A percentile compares a stretch with the other conserved stretches of the same genome.
phyloP scores from a whole-genome alignment of 352 stramenopile genomes.

The Saprolegnia parasitica region DNA sequence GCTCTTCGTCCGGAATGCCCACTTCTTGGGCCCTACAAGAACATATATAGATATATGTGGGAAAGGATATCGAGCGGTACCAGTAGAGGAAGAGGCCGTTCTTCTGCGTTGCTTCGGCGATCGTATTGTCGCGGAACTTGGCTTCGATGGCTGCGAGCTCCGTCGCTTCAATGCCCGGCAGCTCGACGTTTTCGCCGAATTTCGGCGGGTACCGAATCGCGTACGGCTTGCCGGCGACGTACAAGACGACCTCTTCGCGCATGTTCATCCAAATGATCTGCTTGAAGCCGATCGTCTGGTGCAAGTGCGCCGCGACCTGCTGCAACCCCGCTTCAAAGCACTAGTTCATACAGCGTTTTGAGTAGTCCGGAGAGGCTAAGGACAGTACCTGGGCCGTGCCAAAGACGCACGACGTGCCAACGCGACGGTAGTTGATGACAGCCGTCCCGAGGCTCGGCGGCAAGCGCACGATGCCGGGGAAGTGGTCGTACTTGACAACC shows the following conservation, averaged over 20 bases:
- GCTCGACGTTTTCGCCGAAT: slow-evolving; percentile 36
- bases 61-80: not conserved
- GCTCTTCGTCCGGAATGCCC: slow-evolving; percentile 12
- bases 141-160: slow-evolving; percentile 34
- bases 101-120: slow-evolving; percentile 24
- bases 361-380: not conserved
- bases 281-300: slow-evolving; percentile 31
- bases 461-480: slow-evolving; percentile 5
- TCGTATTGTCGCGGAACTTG: slow-evolving; percentile 36
- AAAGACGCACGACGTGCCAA: slow-evolving; percentile 9
- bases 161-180: slow-evolving; percentile 32
- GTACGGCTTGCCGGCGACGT: slow-evolving; percentile 36
- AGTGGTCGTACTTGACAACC: slow-evolving; percentile 15
- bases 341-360: too few species aligned
- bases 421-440: slow-evolving; percentile 22
- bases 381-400: not conserved
- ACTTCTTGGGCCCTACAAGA: slow-evolving; percentile 14
- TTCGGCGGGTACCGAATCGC: slow-evolving; percentile 32
- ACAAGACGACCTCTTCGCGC: slow-evolving; percentile 37
- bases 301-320: slow-evolving; percentile 56
- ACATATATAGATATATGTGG: too few species aligned
- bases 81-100: slow-evolving; percentile 23
- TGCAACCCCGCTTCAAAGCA: slow-evolving; percentile 64
- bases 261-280: slow-evolving; percentile 37
- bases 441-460: slow-evolving; percentile 1